A percentile compares a stretch with the other conserved stretches of the same genome.
phyloP scores from a whole-genome alignment of 2,329 filamentous ascomycete genomes.

The Fusarium sp. region DNA sequence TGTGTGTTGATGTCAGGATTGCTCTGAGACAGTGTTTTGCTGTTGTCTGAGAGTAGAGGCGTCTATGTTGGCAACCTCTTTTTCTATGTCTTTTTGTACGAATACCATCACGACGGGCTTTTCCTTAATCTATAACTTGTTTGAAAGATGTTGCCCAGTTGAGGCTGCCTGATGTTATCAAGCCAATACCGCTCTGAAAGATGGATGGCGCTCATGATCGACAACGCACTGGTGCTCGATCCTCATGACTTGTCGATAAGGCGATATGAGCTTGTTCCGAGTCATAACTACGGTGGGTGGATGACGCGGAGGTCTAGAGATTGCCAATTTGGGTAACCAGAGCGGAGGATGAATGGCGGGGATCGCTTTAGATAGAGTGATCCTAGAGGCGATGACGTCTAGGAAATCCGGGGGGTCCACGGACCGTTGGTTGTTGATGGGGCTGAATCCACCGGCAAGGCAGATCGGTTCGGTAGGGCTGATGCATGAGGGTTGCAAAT shows the following conservation, averaged over 20 bases:
- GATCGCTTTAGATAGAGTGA: neutral
- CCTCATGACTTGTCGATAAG: neutral
- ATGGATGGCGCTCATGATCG: neutral
- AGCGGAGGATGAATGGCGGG: neutral
- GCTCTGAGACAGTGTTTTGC: neutral
- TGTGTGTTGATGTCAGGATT: slow-evolving; percentile 10
- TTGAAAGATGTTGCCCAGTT: neutral
- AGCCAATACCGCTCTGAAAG: neutral
- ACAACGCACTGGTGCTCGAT: neutral
- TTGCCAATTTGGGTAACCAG: slow-evolving; percentile 19
- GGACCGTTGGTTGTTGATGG: neutral
- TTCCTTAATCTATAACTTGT: neutral
- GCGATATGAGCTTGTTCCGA: neutral
- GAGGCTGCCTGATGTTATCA: neutral
- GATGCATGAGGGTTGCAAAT: neutral
- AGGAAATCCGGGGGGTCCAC: slow-evolving; percentile 15
- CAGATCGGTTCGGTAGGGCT: neutral
- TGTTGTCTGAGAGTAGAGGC: neutral
- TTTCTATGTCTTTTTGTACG: slow-evolving; percentile 19
- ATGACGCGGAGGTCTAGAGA: neutral
- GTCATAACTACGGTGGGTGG: neutral
- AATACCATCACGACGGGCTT: slow-evolving; percentile 6
- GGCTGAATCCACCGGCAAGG: neutral
- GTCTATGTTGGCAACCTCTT: slow-evolving; percentile 4
- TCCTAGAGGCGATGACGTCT: slow-evolving; percentile 14